phyloP scores from a whole-genome alignment of 2,329 filamentous ascomycete species.

The Tolypocladium amazonense region DNA sequence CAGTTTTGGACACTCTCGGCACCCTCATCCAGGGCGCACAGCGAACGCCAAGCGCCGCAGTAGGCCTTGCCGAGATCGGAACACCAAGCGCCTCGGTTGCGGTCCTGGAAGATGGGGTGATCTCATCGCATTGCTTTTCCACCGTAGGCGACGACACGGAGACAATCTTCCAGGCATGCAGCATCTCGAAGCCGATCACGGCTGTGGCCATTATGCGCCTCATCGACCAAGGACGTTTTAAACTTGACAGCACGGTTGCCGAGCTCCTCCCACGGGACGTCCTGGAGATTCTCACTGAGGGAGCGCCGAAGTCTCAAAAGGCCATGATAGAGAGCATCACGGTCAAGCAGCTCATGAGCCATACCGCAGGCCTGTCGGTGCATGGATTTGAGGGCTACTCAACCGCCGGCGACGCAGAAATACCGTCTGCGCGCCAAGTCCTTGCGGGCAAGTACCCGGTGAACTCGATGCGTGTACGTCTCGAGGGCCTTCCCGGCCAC shows the following conservation, averaged over 20 bases:
- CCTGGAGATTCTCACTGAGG: background rate
- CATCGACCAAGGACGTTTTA: background rate
- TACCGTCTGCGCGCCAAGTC: background rate
- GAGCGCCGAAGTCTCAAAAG: background rate
- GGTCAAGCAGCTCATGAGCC: background rate
- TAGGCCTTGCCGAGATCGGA: conserved; percentile 3
- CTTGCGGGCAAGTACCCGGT: background rate
- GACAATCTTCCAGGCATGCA: conserved; percentile 9
- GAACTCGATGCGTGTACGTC: background rate
- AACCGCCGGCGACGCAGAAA: background rate
- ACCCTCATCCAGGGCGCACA: background rate
- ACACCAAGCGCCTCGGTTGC: conserved; percentile 6
- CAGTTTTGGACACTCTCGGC: background rate
- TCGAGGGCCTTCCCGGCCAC: background rate
- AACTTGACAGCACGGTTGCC: background rate
- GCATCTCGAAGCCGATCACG: conserved; percentile 9
- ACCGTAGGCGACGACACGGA: conserved; percentile 3
- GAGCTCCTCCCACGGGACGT: background rate
- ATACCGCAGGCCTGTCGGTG: background rate
- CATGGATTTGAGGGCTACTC: background rate
- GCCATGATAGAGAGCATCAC: background rate
- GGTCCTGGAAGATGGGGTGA: conserved; percentile 7
- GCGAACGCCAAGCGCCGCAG: background rate
- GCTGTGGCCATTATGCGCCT: background rate
- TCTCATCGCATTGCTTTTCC: conserved; percentile 8